Evolutionary conservation across 805 yeast genomes (phyloP).

Genomic region (Suhomyces sp.): DNA sequence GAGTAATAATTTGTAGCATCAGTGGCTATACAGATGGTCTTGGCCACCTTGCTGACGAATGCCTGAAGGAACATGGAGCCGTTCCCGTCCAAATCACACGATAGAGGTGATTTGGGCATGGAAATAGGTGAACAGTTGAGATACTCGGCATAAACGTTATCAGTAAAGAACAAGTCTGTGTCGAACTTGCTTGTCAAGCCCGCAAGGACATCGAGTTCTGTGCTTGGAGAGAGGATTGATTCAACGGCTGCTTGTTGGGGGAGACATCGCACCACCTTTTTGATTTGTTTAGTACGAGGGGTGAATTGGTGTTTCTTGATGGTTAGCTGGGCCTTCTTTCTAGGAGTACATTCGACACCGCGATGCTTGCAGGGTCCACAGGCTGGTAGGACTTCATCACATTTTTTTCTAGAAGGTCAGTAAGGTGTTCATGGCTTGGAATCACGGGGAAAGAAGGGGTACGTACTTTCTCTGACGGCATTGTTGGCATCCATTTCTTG

Average conservation of each 20-base stretch:
- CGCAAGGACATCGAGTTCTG: no score
- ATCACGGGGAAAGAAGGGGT: no score
- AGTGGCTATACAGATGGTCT: slow-evolving; percentile 2
- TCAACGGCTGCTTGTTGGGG: no score
- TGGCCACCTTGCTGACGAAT: slow-evolving; percentile 4
- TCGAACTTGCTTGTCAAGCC: no score
- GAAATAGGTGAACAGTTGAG: not conserved
- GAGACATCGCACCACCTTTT: no score
- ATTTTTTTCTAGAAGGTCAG: slow-evolving; percentile 2
- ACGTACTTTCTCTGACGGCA: slow-evolving; percentile 6
- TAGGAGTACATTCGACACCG: slow-evolving; percentile 1
- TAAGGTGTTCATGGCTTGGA: not conserved
- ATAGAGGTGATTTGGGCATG: slow-evolving; percentile 6
- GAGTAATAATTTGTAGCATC: slow-evolving; percentile 44
- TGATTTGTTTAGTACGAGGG: not conserved
- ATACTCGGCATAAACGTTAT: not conserved
- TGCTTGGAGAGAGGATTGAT: no score
- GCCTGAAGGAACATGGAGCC: slow-evolving; percentile 3
- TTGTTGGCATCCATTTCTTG: not conserved
- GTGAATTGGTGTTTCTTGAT: slow-evolving; percentile 8
- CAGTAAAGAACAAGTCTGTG: no score
- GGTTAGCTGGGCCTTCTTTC: slow-evolving; percentile 1
- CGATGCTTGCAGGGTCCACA: slow-evolving; percentile 2
- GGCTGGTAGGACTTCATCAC: slow-evolving; percentile 1
- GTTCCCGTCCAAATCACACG: slow-evolving; percentile 10